phyloP scores from a whole-genome alignment of 2,329 filamentous ascomycete species.

The Phyllosticta ampelicida region DNA sequence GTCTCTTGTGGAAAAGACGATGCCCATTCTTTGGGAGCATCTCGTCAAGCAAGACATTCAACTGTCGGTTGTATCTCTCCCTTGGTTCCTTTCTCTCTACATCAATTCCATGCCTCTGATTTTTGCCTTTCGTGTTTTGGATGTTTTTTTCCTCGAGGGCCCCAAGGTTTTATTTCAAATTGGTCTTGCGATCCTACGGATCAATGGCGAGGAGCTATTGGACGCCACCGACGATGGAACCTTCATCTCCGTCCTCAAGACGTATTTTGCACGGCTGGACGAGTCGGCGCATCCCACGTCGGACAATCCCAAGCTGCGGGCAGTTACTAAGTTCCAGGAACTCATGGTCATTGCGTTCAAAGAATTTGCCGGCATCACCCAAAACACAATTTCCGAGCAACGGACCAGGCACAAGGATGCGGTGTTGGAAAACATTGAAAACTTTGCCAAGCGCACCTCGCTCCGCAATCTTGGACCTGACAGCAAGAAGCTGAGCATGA shows the following conservation, averaged over 20 bases:
- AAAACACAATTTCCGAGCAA: slow-evolving; percentile 80
- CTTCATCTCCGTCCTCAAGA: slow-evolving; percentile 92
- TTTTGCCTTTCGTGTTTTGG: slow-evolving; percentile 90
- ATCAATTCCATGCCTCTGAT: slow-evolving; percentile 99
- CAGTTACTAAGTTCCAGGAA: slow-evolving; percentile 93
- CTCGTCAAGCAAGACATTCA: slow-evolving; percentile 96
- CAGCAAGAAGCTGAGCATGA: slow-evolving; percentile 76
- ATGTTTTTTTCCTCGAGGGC: slow-evolving; percentile 97
- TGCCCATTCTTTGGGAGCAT: slow-evolving; percentile 97
- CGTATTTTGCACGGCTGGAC: slow-evolving; percentile 85
- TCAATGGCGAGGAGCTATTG: slow-evolving; percentile 91
- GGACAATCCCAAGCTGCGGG: slow-evolving; percentile 85
- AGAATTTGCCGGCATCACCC: slow-evolving; percentile 91
- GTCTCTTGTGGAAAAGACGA: slow-evolving; percentile 94
- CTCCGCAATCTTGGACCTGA: slow-evolving; percentile 93
- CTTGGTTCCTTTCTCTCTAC: slow-evolving; percentile 96
- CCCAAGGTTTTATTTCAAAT: slow-evolving; percentile 97
- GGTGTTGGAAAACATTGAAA: slow-evolving; percentile 92
- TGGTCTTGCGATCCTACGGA: slow-evolving; percentile 87
- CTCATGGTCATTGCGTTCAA: slow-evolving; percentile 99
- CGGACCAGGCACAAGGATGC: slow-evolving; percentile 87
- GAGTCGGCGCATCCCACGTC: slow-evolving; percentile 94
- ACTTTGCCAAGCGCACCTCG: slow-evolving; percentile 90
- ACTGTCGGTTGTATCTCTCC: slow-evolving; percentile 89
- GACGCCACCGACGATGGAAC: slow-evolving; percentile 91